phyloP scores from a whole-genome alignment of 83 land plant species.

The Thuja plicata region DNA sequence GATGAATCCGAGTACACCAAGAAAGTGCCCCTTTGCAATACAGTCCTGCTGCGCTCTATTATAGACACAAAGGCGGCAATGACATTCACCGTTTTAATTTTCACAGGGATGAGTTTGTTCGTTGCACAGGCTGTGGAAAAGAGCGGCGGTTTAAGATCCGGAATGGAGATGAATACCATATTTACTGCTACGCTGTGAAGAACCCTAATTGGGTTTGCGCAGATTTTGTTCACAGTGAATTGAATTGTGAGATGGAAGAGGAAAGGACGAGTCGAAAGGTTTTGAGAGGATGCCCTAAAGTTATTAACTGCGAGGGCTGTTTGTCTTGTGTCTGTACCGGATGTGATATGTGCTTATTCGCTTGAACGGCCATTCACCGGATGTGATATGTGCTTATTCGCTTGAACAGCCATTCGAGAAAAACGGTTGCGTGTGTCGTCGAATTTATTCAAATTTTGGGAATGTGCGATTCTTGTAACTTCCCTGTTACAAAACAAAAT shows the following conservation, averaged over 20 bases:
- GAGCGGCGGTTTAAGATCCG: not conserved
- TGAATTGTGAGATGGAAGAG: conserved; percentile 59
- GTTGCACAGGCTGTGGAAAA: not conserved
- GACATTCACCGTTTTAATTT: not conserved
- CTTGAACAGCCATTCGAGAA: not conserved
- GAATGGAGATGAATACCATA: not conserved
- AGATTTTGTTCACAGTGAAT: conserved; percentile 11
- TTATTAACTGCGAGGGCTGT: conserved; percentile 62
- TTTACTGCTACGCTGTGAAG: not conserved
- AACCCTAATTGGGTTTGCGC: not conserved
- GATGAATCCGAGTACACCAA: not conserved
- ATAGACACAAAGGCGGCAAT: not conserved
- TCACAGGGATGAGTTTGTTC: not conserved
- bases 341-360: conserved; percentile 59
- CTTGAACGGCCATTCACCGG: conserved; percentile 25
- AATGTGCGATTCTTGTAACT: too few species aligned
- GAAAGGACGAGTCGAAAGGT: conserved; percentile 65
- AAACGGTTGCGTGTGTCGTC: too few species aligned
- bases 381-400: conserved; percentile 60
- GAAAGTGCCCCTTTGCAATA: not conserved
- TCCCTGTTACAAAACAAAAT: too few species aligned
- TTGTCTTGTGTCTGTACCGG: conserved; percentile 72
- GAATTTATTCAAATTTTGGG: too few species aligned
- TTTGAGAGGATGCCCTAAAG: conserved; percentile 48
- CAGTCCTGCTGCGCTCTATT: not conserved